These are phyloP conservation scores for Curvularia lunata DNA, from an alignment of 2,329 filamentous ascomycete genomes.

Conservation along the genomic window DNA sequence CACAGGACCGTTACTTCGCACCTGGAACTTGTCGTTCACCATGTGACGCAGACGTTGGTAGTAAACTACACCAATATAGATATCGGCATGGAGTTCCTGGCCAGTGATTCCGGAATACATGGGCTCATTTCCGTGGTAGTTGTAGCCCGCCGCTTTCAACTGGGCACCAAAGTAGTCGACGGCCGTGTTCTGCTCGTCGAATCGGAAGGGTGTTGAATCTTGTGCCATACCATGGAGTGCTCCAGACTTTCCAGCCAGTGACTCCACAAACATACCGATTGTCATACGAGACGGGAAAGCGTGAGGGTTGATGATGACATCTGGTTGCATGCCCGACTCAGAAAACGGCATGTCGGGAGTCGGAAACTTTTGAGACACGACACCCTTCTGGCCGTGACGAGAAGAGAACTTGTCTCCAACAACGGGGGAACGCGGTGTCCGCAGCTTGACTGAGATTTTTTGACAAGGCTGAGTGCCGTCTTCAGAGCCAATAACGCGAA, in stretches of 20 bases:
- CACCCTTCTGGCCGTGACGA: slow-evolving; percentile 97
- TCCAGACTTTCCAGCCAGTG: slow-evolving; percentile 91
- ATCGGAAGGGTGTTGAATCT: slow-evolving; percentile 93
- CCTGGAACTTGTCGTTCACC: slow-evolving; percentile 99
- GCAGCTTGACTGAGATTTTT: slow-evolving; percentile 89
- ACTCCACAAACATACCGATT: slow-evolving; percentile 99
- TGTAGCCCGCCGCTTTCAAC: slow-evolving; percentile 87
- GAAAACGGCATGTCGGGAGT: slow-evolving; percentile 94
- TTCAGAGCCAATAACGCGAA: slow-evolving; percentile 87
- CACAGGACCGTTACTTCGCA: neutral
- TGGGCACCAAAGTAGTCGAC: slow-evolving; percentile 96
- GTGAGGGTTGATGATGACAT: slow-evolving; percentile 99
- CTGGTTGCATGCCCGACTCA: slow-evolving; percentile 93
- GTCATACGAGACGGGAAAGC: slow-evolving; percentile 99
- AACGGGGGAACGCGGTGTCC: slow-evolving; percentile 85
- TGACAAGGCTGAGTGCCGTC: slow-evolving; percentile 82
- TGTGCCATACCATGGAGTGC: slow-evolving; percentile 95
- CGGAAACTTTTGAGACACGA: slow-evolving; percentile 95
- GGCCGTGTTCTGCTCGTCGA: slow-evolving; percentile 89
- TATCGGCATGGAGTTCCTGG: slow-evolving; percentile 66
- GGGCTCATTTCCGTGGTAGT: slow-evolving; percentile 97
- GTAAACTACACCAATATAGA: slow-evolving; percentile 96
- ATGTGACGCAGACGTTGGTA: slow-evolving; percentile 98
- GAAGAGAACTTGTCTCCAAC: slow-evolving; percentile 99
- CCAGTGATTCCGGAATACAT: slow-evolving; percentile 99